Percentiles rank a stretch among this genome's conserved stretches.
These are phyloP conservation scores for Hyaloscypha hepaticicola DNA, from an alignment of 495 filamentous ascomycete species.

Conservation along the genomic window DNA sequence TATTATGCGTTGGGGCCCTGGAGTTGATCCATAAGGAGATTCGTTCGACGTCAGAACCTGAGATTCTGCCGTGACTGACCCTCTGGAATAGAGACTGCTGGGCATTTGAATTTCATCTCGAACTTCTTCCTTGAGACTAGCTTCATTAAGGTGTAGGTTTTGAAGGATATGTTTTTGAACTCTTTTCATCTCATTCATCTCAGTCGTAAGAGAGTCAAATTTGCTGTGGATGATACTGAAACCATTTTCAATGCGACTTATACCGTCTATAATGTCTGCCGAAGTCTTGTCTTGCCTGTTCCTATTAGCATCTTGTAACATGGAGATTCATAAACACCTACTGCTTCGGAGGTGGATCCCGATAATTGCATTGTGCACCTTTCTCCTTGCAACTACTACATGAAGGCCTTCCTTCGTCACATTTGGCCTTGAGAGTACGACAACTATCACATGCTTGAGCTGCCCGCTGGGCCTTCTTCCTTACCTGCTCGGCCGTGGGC, in stretches of 20 bases:
- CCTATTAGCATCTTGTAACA: constrained; percentile 13
- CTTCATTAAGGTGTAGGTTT: not conserved
- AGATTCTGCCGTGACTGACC: constrained; percentile 10
- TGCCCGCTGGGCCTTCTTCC: constrained; percentile 28
- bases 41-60: constrained; percentile 3
- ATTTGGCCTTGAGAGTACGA: constrained; percentile 68
- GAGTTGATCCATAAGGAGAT: constrained; percentile 17
- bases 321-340: constrained; percentile 37
- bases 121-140: constrained; percentile 10
- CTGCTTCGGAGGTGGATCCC: constrained; percentile 67
- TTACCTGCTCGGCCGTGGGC: not conserved
- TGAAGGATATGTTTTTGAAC: not conserved
- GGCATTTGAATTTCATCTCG: not conserved
- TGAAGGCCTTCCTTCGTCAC: constrained; percentile 60
- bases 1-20: not conserved
- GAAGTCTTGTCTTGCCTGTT: constrained; percentile 52
- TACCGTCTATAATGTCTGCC: constrained; percentile 47
- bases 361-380: constrained; percentile 60
- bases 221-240: not conserved
- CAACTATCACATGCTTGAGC: constrained; percentile 68
- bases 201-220: not conserved
- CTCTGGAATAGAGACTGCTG: not conserved
- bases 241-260: constrained; percentile 15
- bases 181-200: constrained; percentile 7
- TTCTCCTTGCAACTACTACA: constrained; percentile 58